Evolutionary conservation across 2,329 filamentous ascomycete genomes (phyloP).

Genomic region (Epichloe amarillans): DNA sequence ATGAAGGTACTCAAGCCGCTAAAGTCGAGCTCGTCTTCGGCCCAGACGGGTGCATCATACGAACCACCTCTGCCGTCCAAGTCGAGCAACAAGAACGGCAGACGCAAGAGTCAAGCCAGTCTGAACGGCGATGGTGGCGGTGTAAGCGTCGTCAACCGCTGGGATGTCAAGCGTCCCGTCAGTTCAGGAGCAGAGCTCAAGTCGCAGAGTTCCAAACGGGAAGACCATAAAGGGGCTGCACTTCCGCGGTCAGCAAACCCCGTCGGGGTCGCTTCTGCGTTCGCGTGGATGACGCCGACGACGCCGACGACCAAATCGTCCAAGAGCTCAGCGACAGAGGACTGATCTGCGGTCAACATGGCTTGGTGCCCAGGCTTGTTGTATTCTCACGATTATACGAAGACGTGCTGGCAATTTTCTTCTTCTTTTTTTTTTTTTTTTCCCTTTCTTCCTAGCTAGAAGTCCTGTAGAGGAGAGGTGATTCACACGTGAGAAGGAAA

Average conservation of each 20-base stretch:
- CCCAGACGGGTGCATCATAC: conserved; percentile 36
- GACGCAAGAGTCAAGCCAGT: conserved; percentile 39
- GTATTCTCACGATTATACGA: background rate
- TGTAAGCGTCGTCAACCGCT: conserved; percentile 24
- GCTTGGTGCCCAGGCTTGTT: background rate
- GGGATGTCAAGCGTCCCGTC: conserved; percentile 40
- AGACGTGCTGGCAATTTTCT: background rate
- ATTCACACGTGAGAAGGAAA: conserved; percentile 6
- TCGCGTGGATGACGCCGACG: conserved; percentile 78
- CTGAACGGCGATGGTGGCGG: conserved; percentile 15
- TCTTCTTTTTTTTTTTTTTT: too few species aligned
- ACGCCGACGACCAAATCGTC: conserved; percentile 24
- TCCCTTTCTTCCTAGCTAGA: background rate
- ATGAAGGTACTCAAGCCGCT: conserved; percentile 86
- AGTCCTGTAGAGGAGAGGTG: conserved; percentile 7
- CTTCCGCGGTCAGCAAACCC: conserved; percentile 60
- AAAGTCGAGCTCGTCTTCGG: conserved; percentile 46
- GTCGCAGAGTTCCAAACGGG: conserved; percentile 23
- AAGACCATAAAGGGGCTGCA: conserved; percentile 24
- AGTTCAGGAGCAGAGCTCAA: conserved; percentile 28
- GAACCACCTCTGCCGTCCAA: conserved; percentile 36
- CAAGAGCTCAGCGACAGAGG: conserved; percentile 21
- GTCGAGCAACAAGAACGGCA: conserved; percentile 32
- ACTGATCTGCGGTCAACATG: background rate
- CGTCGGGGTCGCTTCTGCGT: conserved; percentile 82